These are phyloP conservation scores for Sclerotinia nivalis DNA, from an alignment of 2,329 filamentous ascomycete species.

Conservation along the genomic window DNA sequence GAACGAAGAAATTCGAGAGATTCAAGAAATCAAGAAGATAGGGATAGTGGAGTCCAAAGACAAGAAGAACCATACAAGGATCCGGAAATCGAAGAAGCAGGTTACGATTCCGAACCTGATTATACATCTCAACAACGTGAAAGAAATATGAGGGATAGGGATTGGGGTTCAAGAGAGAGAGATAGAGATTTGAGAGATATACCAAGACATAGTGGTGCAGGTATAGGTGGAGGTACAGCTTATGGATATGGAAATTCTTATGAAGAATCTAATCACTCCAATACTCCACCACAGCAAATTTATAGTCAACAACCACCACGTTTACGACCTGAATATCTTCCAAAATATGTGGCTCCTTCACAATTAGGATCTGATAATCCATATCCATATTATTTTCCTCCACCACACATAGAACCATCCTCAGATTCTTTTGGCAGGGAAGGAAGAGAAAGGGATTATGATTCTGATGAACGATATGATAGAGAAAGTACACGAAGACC, in stretches of 20 bases:
- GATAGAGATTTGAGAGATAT: conserved; percentile 13
- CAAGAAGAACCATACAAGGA: conserved; percentile 20
- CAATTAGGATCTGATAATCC: background rate
- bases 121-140: background rate
- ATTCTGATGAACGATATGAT: background rate
- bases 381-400: conserved; percentile 4
- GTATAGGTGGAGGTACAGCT: background rate
- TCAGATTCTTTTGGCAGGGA: background rate
- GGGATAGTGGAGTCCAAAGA: background rate
- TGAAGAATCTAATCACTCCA: conserved; percentile 7
- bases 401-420: background rate
- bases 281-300: background rate
- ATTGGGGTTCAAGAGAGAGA: conserved; percentile 5
- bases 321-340: conserved; percentile 19
- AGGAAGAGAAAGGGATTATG: background rate
- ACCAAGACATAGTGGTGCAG: conserved; percentile 18
- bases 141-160: conserved; percentile 8
- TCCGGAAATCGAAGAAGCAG: conserved; percentile 18
- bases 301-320: conserved; percentile 22
- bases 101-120: conserved; percentile 22
- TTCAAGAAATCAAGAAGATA: background rate
- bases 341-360: background rate
- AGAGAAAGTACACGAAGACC: background rate
- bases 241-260: conserved; percentile 7
- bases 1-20: background rate